Base-by-base conservation (phyloP, 176 grass and related monocot species). In the Tillandsia fasciculata region DNA sequence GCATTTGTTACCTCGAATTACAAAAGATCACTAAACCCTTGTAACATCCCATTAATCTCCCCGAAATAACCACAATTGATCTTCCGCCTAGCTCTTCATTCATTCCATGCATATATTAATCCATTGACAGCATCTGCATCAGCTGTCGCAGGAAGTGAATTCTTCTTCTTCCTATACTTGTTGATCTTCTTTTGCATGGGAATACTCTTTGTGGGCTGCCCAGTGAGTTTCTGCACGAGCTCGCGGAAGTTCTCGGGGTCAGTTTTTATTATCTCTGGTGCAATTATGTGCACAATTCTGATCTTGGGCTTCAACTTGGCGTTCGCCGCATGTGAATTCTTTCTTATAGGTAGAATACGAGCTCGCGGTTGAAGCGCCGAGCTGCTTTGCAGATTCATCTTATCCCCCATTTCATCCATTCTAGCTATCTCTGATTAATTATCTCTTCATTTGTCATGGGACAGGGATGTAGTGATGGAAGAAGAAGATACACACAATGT, bases 161-260 rank as follows among this genome's bases (percentile, higher is more conserved):
- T 48, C 13, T 9, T 63, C 13, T 9, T 63, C n/a, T 42, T 72
- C 67, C 6, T 7, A 24, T 12, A 1, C 71, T 50, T 63, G 10
- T 54, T 63, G 24, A 10, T 72, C 71, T 50, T 73, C n/a, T 63
- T 73, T 11, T 50, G 49, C 71, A 10, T 53, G n/a, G 3, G 48
- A 12, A 20, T 20, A 12, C 12, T 49, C 24, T 18, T 47, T 20
- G 70, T 14, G 6, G 72, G 59, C 42, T 75, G 65, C 9, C 73
- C 73, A 2, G 73, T 75, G 24, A 75, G 73, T 14, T 64, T 65
- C 64, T 75, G 73, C 14, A 75, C 73, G 14, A 75, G 49, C 73
- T 52, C 63, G 9, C 73, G 73, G 73, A 75, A 75, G 50, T 75
- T 75, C 24, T 48, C 49, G 0, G 63, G 59, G 11, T 75, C 73